phyloP scores from a whole-genome alignment of 169 alveolate genomes.

The Miamiensis avidus region DNA sequence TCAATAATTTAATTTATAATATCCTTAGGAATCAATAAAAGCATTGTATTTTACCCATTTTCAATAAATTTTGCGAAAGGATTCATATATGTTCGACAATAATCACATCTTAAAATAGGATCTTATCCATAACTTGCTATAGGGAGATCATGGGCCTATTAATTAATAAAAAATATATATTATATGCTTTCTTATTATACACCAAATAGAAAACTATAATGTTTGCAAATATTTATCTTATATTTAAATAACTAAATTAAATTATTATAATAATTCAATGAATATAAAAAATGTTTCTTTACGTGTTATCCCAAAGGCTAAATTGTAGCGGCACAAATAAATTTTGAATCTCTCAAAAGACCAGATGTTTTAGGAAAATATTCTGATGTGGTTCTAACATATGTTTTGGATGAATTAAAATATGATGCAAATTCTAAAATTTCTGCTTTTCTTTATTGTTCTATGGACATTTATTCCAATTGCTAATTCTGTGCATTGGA shows the following conservation, averaged over 20 bases:
- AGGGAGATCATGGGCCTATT: constrained; percentile 62
- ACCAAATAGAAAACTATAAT: too few species aligned
- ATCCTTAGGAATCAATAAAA: background rate
- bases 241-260: background rate
- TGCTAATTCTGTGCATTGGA: too few species aligned
- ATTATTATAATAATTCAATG: too few species aligned
- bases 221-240: background rate
- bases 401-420: constrained; percentile 22
- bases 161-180: too few species aligned
- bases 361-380: constrained; percentile 13
- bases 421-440: constrained; percentile 9
- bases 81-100: constrained; percentile 80
- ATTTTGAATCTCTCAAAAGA: constrained; percentile 11
- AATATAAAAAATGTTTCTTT: background rate
- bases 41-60: constrained; percentile 47
- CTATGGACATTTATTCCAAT: background rate
- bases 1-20: background rate
- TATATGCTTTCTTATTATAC: too few species aligned
- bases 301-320: constrained; percentile 19
- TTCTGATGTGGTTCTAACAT: constrained; percentile 10
- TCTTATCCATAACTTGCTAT: constrained; percentile 63
- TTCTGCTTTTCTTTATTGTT: constrained; percentile 11
- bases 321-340: background rate
- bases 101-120: constrained; percentile 71
- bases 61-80: constrained; percentile 73